These are phyloP conservation scores for Polyporus tsugae DNA, from an alignment of 1,284 basidiomycete genomes.

Conservation along the genomic window DNA sequence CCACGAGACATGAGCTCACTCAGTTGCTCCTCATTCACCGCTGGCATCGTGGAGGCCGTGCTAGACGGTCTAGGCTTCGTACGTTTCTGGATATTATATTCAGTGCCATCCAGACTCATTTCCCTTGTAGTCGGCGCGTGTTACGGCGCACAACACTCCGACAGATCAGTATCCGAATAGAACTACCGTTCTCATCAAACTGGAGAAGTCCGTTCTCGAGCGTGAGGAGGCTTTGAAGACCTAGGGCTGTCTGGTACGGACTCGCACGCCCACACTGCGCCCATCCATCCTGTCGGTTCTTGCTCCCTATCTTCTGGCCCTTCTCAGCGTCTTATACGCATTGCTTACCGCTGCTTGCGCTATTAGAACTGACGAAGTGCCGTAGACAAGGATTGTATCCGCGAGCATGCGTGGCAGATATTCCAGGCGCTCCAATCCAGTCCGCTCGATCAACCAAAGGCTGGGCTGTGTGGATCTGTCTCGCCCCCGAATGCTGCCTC, in stretches of 20 bases:
- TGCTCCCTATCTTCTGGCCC: neutral
- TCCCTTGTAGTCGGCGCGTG: conserved; percentile 84
- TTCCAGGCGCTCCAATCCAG: neutral
- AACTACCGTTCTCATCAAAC: conserved; percentile 93
- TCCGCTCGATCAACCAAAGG: neutral
- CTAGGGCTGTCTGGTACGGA: conserved; percentile 21
- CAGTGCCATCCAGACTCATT: neutral
- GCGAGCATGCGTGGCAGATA: neutral
- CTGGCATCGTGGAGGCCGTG: conserved; percentile 97
- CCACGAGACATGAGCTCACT: conserved; percentile 95
- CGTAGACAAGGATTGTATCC: conserved; percentile 2
- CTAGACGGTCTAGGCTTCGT: conserved; percentile 96
- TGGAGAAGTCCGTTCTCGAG: conserved; percentile 90
- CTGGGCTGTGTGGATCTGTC: neutral
- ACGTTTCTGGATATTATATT: conserved; percentile 48
- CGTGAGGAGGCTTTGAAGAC: conserved; percentile 83
- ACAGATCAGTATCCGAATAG: conserved; percentile 83
- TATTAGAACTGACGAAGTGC: conserved; percentile 1
- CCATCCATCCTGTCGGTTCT: neutral
- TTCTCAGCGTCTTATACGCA: neutral
- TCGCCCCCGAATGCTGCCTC: neutral
- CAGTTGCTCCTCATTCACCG: conserved; percentile 96
- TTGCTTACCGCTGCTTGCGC: neutral
- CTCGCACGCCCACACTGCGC: neutral
- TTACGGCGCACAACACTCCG: conserved; percentile 95